A percentile compares a stretch with the other conserved stretches of the same genome.
Conservation (phyloP, 805 yeast genomes). For the Teunomyces tritomae region DNA sequence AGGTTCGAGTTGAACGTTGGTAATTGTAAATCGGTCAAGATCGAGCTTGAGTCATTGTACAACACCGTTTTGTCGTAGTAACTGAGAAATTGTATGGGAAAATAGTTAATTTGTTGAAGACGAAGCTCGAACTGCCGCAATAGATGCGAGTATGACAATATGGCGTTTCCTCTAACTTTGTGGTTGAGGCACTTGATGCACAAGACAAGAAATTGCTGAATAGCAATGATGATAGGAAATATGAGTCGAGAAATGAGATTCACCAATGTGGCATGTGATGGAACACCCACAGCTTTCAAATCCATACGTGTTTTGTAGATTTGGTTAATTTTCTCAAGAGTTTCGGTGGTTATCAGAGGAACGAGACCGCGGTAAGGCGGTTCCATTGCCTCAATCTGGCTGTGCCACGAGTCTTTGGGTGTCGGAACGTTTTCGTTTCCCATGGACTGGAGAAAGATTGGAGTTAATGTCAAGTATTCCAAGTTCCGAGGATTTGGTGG, state of each 20-base stretch:
- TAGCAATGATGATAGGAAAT: conserved; percentile 10
- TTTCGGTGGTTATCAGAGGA: conserved; percentile 15
- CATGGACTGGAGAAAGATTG: conserved; percentile 62
- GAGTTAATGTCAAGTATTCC: conserved; percentile 76
- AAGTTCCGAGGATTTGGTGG: conserved; percentile 70
- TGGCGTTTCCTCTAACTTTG: conserved; percentile 17
- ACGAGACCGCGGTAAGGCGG: conserved; percentile 4
- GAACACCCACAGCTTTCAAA: neutral
- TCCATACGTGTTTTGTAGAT: conserved; percentile 18
- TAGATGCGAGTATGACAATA: conserved; percentile 52
- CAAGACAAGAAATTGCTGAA: conserved; percentile 17
- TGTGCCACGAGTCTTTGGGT: conserved; percentile 16
- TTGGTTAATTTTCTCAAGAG: conserved; percentile 34
- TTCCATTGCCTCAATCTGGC: conserved; percentile 17
- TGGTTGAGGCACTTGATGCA: conserved; percentile 28
- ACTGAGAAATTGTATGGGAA: conserved; percentile 75
- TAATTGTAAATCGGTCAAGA: conserved; percentile 43
- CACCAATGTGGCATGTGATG: neutral
- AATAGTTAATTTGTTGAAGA: conserved; percentile 67
- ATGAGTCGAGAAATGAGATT: conserved; percentile 8
- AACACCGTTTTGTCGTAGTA: conserved; percentile 40
- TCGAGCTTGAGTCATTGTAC: conserved; percentile 16
- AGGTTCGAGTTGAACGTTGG: conserved; percentile 35
- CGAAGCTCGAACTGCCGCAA: conserved; percentile 80
- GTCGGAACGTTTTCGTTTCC: conserved; percentile 12